phyloP scores from a whole-genome alignment of 306 rosid genomes.

The Rosa multiflora region DNA sequence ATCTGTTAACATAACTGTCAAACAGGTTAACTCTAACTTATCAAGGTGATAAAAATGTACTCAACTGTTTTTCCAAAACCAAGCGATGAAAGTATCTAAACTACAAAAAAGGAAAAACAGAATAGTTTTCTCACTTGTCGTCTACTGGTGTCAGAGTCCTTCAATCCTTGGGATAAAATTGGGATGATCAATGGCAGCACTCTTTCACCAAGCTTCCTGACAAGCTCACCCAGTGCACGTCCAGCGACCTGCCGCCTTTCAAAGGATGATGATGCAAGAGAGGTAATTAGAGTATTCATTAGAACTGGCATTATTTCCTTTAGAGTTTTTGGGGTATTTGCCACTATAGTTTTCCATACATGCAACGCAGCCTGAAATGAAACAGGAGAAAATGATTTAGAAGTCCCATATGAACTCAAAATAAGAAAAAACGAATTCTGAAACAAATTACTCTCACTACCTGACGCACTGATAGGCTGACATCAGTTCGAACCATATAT shows the following conservation, averaged over 20 bases:
- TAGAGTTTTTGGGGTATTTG: slow-evolving; percentile 93
- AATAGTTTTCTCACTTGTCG: slow-evolving; percentile 67
- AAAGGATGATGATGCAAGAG: slow-evolving; percentile 92
- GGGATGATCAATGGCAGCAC: slow-evolving; percentile 95
- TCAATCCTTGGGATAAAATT: slow-evolving; percentile 81
- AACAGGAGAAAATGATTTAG: slow-evolving; percentile 17
- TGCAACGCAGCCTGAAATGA: slow-evolving; percentile 86
- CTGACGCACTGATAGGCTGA: slow-evolving; percentile 98
- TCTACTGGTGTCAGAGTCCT: slow-evolving; percentile 67
- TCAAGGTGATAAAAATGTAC: not conserved
- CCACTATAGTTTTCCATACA: slow-evolving; percentile 98
- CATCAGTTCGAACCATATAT: slow-evolving; percentile 96
- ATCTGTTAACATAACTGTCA: not conserved
- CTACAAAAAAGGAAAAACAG: not conserved
- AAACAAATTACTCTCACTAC: slow-evolving; percentile 36
- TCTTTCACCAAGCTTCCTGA: slow-evolving; percentile 96
- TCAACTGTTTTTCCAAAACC: not conserved
- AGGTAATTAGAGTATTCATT: slow-evolving; percentile 88
- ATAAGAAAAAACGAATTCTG: not conserved
- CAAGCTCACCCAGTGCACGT: slow-evolving; percentile 96
- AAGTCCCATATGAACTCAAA: not conserved
- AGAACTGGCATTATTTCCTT: slow-evolving; percentile 94
- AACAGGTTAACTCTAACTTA: not conserved
- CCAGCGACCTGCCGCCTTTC: slow-evolving; percentile 99
- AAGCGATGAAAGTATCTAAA: not conserved